phyloP scores from a whole-genome alignment of 192 early-diverging fungal species.

The Spinellus fusiger region DNA sequence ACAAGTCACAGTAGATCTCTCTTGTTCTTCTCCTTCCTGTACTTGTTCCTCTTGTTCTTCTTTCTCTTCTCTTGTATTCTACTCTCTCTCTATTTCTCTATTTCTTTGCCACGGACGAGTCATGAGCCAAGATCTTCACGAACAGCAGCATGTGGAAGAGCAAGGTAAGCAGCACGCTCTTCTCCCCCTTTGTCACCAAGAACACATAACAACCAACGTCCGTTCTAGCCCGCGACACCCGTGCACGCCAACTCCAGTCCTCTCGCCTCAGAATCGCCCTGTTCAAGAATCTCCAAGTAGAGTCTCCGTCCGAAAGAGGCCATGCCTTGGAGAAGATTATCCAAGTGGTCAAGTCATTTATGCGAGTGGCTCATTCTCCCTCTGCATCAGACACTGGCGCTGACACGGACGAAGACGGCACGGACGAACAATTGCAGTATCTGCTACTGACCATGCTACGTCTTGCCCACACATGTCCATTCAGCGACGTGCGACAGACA shows the following conservation, averaged over 20 bases:
- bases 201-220: background rate
- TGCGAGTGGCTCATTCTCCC: slow-evolving; percentile 19
- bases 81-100: no score
- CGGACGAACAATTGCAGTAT: slow-evolving; percentile 32
- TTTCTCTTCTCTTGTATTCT: no score
- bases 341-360: slow-evolving; percentile 35
- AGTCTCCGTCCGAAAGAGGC: slow-evolving; percentile 6
- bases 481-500: slow-evolving; percentile 43
- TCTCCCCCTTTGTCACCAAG: no score
- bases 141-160: no score
- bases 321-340: slow-evolving; percentile 27
- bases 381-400: slow-evolving; percentile 13
- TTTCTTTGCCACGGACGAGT: no score
- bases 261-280: slow-evolving; percentile 30
- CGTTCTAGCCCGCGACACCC: slow-evolving; percentile 21
- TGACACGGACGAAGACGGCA: slow-evolving; percentile 11
- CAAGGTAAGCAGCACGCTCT: no score
- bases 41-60: no score
- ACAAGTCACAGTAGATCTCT: no score
- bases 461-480: slow-evolving; percentile 43
- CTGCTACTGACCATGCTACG: slow-evolving; percentile 43
- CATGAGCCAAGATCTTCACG: no score
- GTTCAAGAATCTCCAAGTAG: slow-evolving; percentile 31
- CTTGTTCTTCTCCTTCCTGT: no score
- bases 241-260: slow-evolving; percentile 24